Conservation (phyloP, 2,329 filamentous ascomycete species). For the Diaporthe caulivora region DNA sequence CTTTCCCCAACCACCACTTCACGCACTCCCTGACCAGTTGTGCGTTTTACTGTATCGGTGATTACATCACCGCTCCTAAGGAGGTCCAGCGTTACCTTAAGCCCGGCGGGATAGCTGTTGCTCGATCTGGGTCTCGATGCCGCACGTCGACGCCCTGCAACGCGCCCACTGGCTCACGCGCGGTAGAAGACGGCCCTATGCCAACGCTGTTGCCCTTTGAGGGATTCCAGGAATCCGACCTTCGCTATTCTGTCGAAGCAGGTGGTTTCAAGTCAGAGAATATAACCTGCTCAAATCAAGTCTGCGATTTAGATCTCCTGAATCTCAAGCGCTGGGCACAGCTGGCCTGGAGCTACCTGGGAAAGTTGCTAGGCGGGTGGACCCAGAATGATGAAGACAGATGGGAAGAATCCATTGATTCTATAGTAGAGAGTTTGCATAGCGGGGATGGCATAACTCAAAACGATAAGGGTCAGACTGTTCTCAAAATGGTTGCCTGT, state of each 20-base stretch:
- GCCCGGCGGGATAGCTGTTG: constrained; percentile 39
- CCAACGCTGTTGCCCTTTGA: constrained; percentile 4
- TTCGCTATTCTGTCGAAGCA: not conserved
- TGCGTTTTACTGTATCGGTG: constrained; percentile 38
- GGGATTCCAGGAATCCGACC: not conserved
- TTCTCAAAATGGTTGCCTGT: constrained; percentile 38
- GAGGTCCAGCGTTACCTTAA: constrained; percentile 40
- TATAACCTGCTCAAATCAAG: not conserved
- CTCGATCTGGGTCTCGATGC: constrained; percentile 40
- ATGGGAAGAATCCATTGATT: constrained; percentile 39
- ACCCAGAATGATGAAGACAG: constrained; percentile 37
- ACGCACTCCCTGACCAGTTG: constrained; percentile 40
- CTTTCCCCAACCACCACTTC: constrained; percentile 35
- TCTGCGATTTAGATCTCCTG: constrained; percentile 18
- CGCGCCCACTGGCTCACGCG: constrained; percentile 40
- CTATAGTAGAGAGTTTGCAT: constrained; percentile 37
- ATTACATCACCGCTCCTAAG: constrained; percentile 35
- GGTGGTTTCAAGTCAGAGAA: not conserved
- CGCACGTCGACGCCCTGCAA: constrained; percentile 39
- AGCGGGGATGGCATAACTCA: constrained; percentile 31
- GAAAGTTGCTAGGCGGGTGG: constrained; percentile 31
- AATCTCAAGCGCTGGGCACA: constrained; percentile 39
- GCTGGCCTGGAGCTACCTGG: constrained; percentile 41
- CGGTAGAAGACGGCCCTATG: constrained; percentile 39
- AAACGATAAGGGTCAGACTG: constrained; percentile 35